Conservation (phyloP, 345 rosid species). For the Psidium friedrichsthalianum region DNA sequence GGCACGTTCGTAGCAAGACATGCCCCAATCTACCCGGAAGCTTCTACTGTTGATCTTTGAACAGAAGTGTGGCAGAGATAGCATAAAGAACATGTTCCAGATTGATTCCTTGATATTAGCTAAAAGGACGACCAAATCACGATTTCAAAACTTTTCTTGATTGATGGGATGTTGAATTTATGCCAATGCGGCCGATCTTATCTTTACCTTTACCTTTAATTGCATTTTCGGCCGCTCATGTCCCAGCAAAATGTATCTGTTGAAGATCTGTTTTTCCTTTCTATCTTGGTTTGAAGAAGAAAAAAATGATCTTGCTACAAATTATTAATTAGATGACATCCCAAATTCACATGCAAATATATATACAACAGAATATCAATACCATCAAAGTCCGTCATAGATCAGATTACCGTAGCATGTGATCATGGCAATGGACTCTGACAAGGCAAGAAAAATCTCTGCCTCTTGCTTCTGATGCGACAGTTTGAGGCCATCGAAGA, state of each 20-base stretch:
- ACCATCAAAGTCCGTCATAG: neutral
- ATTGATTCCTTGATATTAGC: neutral
- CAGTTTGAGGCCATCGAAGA: constrained; percentile 23
- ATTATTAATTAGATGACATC: neutral
- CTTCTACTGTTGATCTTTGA: neutral
- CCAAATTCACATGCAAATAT: neutral
- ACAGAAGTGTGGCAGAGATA: neutral
- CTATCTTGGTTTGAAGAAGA: neutral
- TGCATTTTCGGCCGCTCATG: neutral
- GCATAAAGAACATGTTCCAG: neutral
- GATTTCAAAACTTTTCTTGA: neutral
- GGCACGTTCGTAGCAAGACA: neutral
- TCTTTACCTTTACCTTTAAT: neutral
- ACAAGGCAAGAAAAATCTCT: constrained; percentile 66
- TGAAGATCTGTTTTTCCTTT: neutral
- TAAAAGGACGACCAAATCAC: neutral
- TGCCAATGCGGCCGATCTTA: neutral
- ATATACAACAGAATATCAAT: neutral
- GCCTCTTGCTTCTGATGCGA: constrained; percentile 76
- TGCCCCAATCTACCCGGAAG: neutral
- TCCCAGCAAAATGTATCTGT: neutral
- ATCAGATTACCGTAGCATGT: neutral
- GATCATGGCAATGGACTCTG: constrained; percentile 12
- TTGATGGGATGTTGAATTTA: neutral
- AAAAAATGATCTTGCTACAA: neutral